phyloP scores from a whole-genome alignment of 2,329 filamentous ascomycete species.

The Leptographium wingfieldii region DNA sequence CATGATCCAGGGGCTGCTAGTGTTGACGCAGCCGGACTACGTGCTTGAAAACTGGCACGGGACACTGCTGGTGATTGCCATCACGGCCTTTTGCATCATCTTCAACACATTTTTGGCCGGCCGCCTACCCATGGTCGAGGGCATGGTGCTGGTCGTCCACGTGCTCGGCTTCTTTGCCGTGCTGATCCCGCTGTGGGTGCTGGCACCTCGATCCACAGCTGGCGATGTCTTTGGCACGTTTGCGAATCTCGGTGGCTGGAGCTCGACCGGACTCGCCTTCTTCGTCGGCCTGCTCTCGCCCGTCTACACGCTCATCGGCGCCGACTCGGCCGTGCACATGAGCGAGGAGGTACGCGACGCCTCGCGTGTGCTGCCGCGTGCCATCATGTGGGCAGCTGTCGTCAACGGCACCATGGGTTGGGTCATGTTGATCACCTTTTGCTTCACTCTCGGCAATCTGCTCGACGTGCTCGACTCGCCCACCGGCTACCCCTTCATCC shows the following conservation, averaged over 20 bases:
- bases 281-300: slow-evolving; percentile 31
- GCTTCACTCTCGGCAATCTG: slow-evolving; percentile 22
- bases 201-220: slow-evolving; percentile 14
- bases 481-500: slow-evolving; percentile 45
- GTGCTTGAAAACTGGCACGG: slow-evolving; percentile 31
- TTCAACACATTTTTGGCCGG: slow-evolving; percentile 36
- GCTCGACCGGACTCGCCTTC: slow-evolving; percentile 29
- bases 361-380: slow-evolving; percentile 20
- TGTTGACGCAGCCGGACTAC: slow-evolving; percentile 27
- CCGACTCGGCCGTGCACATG: slow-evolving; percentile 23
- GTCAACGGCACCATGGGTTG: slow-evolving; percentile 25
- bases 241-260: slow-evolving; percentile 35
- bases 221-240: slow-evolving; percentile 30
- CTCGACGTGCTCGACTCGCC: slow-evolving; percentile 18
- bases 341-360: slow-evolving; percentile 27
- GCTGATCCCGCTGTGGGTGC: slow-evolving; percentile 16
- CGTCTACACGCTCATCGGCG: slow-evolving; percentile 23
- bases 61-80: slow-evolving; percentile 34
- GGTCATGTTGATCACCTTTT: slow-evolving; percentile 24
- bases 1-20: slow-evolving; percentile 33
- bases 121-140: slow-evolving; percentile 36
- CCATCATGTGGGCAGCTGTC: slow-evolving; percentile 22
- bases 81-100: slow-evolving; percentile 31
- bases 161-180: slow-evolving; percentile 28
- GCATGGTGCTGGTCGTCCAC: slow-evolving; percentile 36